These are phyloP conservation scores for Backusella mclennaniae DNA, from an alignment of 192 early-diverging fungal genomes.

Conservation along the genomic window DNA sequence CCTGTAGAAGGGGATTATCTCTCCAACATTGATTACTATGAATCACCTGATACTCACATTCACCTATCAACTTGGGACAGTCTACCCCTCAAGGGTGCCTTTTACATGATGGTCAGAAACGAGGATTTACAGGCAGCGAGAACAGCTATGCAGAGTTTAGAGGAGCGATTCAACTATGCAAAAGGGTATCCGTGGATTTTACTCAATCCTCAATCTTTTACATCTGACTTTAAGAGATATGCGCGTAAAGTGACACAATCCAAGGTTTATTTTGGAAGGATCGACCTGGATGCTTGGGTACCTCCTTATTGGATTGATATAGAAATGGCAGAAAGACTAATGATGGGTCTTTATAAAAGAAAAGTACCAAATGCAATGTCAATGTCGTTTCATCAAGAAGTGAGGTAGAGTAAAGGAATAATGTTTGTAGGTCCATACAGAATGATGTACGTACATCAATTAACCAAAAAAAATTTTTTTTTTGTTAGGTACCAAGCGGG, in stretches of 20 bases:
- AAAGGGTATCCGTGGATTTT: conserved; percentile 82
- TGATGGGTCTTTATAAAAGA: conserved; percentile 44
- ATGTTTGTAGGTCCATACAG: neutral
- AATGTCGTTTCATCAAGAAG: conserved; percentile 65
- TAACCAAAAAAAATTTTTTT: neutral
- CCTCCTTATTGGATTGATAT: conserved; percentile 64
- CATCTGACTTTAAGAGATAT: conserved; percentile 58
- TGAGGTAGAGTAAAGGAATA: conserved; percentile 40
- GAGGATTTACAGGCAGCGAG: conserved; percentile 61
- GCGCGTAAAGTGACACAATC: conserved; percentile 53
- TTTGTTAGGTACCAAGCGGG: conserved; percentile 58
- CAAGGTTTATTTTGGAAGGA: conserved; percentile 56
- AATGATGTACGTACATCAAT: neutral
- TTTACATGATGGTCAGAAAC: conserved; percentile 78
- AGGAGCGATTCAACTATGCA: conserved; percentile 79
- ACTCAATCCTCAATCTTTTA: conserved; percentile 76
- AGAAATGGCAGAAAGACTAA: conserved; percentile 43
- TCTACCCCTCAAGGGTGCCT: conserved; percentile 49
- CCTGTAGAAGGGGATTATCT: neutral
- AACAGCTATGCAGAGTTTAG: conserved; percentile 59
- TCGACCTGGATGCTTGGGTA: conserved; percentile 55
- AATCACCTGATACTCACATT: neutral
- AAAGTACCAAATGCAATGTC: conserved; percentile 30
- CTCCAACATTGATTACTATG: neutral
- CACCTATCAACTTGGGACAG: neutral